These are phyloP conservation scores for Irpex sp. DNA, from an alignment of 1,284 basidiomycete genomes.

Conservation along the genomic window DNA sequence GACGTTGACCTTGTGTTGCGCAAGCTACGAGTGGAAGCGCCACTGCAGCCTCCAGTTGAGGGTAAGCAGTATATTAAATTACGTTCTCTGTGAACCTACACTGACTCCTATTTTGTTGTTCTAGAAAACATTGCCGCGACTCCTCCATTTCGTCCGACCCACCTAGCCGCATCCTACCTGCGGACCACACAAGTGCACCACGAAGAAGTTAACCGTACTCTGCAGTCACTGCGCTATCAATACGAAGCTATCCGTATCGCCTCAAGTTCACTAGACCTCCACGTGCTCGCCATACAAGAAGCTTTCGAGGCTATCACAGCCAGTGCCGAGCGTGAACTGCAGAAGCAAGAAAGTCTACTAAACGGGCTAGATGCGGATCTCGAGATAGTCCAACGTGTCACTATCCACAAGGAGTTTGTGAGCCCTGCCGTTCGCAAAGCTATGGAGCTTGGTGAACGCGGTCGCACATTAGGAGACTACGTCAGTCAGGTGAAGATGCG, in stretches of 20 bases:
- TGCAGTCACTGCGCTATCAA: slow-evolving; percentile 55
- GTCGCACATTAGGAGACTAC: slow-evolving; percentile 75
- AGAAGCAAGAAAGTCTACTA: slow-evolving; percentile 58
- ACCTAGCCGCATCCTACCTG: slow-evolving; percentile 60
- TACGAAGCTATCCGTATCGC: slow-evolving; percentile 67
- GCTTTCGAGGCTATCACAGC: slow-evolving; percentile 62
- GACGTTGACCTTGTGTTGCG: slow-evolving; percentile 59
- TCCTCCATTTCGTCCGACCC: slow-evolving; percentile 64
- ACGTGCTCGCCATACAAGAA: slow-evolving; percentile 64
- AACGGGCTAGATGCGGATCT: slow-evolving; percentile 63
- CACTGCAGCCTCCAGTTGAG: slow-evolving; percentile 63
- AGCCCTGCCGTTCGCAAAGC: slow-evolving; percentile 59
- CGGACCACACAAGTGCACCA: slow-evolving; percentile 59
- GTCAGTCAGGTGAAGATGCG: slow-evolving; percentile 76
- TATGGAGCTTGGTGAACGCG: slow-evolving; percentile 63
- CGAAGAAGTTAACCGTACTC: slow-evolving; percentile 49
- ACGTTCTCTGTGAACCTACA: not conserved
- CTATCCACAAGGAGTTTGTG: slow-evolving; percentile 71
- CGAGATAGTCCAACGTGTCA: slow-evolving; percentile 59
- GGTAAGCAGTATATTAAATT: slow-evolving; percentile 34
- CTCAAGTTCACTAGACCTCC: slow-evolving; percentile 61
- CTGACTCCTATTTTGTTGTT: not conserved
- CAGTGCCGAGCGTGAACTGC: slow-evolving; percentile 55
- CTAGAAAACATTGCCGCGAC: slow-evolving; percentile 63
- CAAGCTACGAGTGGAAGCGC: slow-evolving; percentile 54